phyloP scores from a whole-genome alignment of 2,329 filamentous ascomycete genomes.

The Talaromyces sp. region DNA sequence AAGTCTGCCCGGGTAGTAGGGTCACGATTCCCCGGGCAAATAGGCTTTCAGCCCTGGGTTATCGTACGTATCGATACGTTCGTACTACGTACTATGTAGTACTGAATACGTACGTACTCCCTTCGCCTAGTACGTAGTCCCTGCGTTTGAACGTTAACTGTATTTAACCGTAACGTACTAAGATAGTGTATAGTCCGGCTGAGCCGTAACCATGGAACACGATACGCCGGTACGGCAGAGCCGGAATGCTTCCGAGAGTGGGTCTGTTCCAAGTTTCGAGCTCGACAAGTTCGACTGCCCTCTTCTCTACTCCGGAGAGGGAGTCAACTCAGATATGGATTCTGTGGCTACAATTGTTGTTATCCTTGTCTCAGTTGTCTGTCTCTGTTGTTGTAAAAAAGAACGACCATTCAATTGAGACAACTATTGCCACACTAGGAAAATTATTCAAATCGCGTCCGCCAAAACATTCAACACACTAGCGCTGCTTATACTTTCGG shows the following conservation, averaged over 20 bases:
- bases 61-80: neutral
- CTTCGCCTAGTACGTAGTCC: neutral
- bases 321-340: neutral
- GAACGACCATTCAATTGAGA: neutral
- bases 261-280: constrained; percentile 9
- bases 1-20: neutral
- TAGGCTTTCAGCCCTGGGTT: constrained; percentile 6
- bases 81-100: neutral
- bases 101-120: neutral
- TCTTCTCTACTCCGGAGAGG: neutral
- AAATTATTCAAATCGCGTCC: neutral
- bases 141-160: neutral
- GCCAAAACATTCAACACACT: neutral
- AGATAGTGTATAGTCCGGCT: neutral
- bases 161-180: constrained; percentile 3
- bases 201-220: constrained; percentile 13
- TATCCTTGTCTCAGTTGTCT: neutral
- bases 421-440: neutral
- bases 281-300: neutral
- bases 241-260: constrained; percentile 15
- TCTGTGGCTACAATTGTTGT: neutral
- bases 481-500: neutral
- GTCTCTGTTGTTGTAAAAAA: no score
- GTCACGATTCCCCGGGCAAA: neutral
- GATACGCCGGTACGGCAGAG: constrained; percentile 12